A percentile compares a stretch with the other conserved stretches of the same genome.
These are phyloP conservation scores for Lasiosphaeriaceae sp. DNA, from an alignment of 495 filamentous ascomycete genomes.

Conservation along the genomic window DNA sequence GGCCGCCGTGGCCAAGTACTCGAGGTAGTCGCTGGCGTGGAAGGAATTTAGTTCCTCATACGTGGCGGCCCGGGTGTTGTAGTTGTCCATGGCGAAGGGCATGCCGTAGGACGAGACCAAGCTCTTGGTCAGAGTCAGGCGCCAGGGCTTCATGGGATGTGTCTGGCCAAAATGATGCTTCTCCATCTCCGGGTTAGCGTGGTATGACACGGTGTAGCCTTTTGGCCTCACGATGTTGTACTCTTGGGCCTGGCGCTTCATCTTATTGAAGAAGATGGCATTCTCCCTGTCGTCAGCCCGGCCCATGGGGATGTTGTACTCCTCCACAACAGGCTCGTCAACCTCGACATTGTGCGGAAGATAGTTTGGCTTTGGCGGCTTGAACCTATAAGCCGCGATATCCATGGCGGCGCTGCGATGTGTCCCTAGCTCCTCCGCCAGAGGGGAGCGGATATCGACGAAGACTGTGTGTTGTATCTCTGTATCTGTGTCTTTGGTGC, in stretches of 20 bases:
- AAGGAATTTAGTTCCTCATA: slow-evolving; percentile 85
- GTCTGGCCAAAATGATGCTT: slow-evolving; percentile 91
- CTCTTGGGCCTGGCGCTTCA: slow-evolving; percentile 61
- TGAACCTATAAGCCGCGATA: slow-evolving; percentile 28
- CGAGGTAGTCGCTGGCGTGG: slow-evolving; percentile 83
- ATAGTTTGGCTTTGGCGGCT: slow-evolving; percentile 47
- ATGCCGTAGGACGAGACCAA: slow-evolving; percentile 91
- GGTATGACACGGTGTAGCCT: slow-evolving; percentile 91
- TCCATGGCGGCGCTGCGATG: slow-evolving; percentile 18
- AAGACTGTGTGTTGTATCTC: too few relatives aligned
- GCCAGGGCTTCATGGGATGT: slow-evolving; percentile 99
- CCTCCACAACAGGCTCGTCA: slow-evolving; percentile 61
- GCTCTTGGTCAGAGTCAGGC: slow-evolving; percentile 89
- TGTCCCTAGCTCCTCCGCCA: background rate
- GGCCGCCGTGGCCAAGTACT: slow-evolving; percentile 65
- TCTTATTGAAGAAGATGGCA: slow-evolving; percentile 59
- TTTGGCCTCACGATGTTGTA: slow-evolving; percentile 73
- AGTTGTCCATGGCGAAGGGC: slow-evolving; percentile 93
- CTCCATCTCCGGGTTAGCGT: slow-evolving; percentile 93
- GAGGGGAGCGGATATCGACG: too few relatives aligned
- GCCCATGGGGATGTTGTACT: slow-evolving; percentile 56
- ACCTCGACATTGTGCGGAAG: slow-evolving; percentile 41
- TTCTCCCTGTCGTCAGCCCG: slow-evolving; percentile 53
- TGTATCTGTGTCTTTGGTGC: too few relatives aligned
- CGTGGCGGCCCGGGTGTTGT: slow-evolving; percentile 74